These are phyloP conservation scores for Raffaelea arxii DNA, from an alignment of 2,329 filamentous ascomycete species.

Conservation along the genomic window DNA sequence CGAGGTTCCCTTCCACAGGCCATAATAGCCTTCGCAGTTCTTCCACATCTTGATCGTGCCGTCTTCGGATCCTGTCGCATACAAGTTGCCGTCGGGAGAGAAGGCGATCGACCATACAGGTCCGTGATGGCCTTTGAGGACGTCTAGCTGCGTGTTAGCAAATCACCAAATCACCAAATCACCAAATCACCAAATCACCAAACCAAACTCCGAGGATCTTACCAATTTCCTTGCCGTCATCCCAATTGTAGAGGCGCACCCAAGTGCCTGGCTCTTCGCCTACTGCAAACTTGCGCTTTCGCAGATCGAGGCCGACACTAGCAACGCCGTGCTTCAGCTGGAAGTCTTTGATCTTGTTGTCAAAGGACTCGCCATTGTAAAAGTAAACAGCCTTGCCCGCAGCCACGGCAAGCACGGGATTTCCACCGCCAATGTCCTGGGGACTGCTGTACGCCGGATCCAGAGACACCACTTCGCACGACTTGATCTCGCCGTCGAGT, in stretches of 20 bases:
- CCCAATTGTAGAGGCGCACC: slow-evolving; percentile 90
- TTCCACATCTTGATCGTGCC: slow-evolving; percentile 93
- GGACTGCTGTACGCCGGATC: slow-evolving; percentile 47
- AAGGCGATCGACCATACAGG: slow-evolving; percentile 95
- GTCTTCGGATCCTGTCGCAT: slow-evolving; percentile 93
- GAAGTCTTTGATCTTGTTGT: slow-evolving; percentile 65
- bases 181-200: background rate
- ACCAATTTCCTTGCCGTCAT: slow-evolving; percentile 71
- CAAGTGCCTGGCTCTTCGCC: slow-evolving; percentile 89
- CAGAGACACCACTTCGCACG: slow-evolving; percentile 76
- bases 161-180: background rate
- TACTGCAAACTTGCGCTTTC: slow-evolving; percentile 74
- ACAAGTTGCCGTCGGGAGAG: slow-evolving; percentile 90
- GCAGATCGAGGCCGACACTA: slow-evolving; percentile 79
- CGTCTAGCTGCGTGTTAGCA: slow-evolving; percentile 42
- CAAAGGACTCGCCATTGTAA: slow-evolving; percentile 68
- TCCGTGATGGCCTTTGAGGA: slow-evolving; percentile 93
- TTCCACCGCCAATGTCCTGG: slow-evolving; percentile 55
- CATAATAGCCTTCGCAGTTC: slow-evolving; percentile 57
- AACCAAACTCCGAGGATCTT: no score
- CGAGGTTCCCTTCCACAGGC: slow-evolving; percentile 46
- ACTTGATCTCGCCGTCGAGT: slow-evolving; percentile 79
- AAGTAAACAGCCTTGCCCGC: slow-evolving; percentile 94
- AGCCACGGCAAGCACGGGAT: slow-evolving; percentile 72
- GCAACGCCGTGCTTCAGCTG: slow-evolving; percentile 77